Base-by-base conservation (phyloP, 495 filamentous ascomycete genomes). In the Trichoderma erinaceum region DNA sequence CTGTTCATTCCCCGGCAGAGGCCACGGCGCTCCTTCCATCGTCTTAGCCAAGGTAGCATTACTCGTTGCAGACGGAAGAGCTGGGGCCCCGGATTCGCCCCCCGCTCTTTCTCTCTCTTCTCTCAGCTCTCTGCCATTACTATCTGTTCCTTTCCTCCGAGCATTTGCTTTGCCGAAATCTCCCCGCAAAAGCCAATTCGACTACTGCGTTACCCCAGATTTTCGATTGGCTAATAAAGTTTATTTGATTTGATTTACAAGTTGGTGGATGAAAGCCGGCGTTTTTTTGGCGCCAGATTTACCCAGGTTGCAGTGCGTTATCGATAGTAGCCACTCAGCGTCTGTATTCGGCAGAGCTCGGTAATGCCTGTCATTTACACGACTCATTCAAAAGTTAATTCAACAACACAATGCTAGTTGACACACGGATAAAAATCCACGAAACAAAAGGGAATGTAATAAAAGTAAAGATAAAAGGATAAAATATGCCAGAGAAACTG, bases 61-160 rank as follows among this genome's bases (percentile, higher is more conserved):
- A 21, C 8, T 15, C 13, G 29, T 29, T 1, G 6, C 23, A 21
- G 1, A 13, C 10, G 56, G 56, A 61, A 21, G 56, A 61, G 56
- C 56, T 32, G 56, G 56, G 56, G 56, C 56, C 56, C 56, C 56
- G 56, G 56, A 61, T 32, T 32, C 16, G 25, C 35, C 56, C 56
- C 56, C 56, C 56, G 56, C 56, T 16, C n/a, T 61, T 61, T n/a
- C 15, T 61, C 23, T 21, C 52, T 52, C n/a, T 52, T 4, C 7
- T 15, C 48, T 11, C 18, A 1, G 56, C 25, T 61, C n/a, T 48
- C 35, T 38, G 35, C 5, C 2, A 38, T 15, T 48, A 38, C 0
- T 48, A 16, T 48, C n/a, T 48, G 44, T 48, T 48, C 44, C 44
- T 48, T n/a, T n/a, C 44, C 44, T 15, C 44, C 13, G n/a, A 48